These are phyloP conservation scores for Pseudogymnoascus sp. DNA, from an alignment of 2,329 filamentous ascomycete species.

Conservation along the genomic window DNA sequence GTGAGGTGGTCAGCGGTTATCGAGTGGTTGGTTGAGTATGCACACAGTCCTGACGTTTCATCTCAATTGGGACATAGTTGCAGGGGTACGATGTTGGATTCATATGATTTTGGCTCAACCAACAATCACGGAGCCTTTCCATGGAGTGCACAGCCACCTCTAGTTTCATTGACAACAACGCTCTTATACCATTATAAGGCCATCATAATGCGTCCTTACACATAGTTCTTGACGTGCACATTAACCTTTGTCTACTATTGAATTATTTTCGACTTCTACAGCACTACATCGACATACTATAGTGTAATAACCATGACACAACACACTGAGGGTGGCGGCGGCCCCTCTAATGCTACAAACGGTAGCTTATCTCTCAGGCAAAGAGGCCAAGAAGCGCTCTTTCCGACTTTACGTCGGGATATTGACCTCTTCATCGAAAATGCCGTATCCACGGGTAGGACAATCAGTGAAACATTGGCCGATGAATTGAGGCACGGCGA, in stretches of 20 bases:
- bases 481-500: slow-evolving; percentile 11
- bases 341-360: background rate
- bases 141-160: background rate
- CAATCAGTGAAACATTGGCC: slow-evolving; percentile 10
- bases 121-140: background rate
- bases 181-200: background rate
- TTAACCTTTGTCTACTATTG: background rate
- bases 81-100: slow-evolving; percentile 7
- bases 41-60: background rate
- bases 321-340: background rate
- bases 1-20: background rate
- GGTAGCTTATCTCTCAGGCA: background rate
- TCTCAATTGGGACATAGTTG: background rate
- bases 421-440: background rate
- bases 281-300: background rate
- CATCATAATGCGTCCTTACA: background rate
- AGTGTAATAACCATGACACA: slow-evolving; percentile 5
- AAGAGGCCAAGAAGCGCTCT: background rate
- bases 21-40: background rate
- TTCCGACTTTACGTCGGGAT: background rate
- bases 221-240: background rate
- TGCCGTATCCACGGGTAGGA: slow-evolving; percentile 12
- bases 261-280: background rate
- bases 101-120: slow-evolving; percentile 9
- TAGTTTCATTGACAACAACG: background rate